These are phyloP conservation scores for Sedum album DNA, from an alignment of 164 flowering plant species.

Conservation along the genomic window DNA sequence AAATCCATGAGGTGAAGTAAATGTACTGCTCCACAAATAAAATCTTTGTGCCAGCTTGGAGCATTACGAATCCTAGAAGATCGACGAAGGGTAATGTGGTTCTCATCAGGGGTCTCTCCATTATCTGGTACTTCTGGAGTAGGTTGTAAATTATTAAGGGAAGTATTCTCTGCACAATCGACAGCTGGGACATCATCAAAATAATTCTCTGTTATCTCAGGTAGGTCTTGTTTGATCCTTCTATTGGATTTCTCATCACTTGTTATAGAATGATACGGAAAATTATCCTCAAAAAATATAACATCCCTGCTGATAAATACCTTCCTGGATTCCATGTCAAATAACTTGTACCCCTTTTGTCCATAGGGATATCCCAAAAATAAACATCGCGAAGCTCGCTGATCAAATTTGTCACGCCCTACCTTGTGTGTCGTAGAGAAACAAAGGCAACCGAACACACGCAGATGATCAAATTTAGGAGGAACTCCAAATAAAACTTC, in stretches of 20 bases:
- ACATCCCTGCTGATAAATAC: neutral
- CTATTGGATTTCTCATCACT: no score
- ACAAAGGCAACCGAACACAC: conserved; percentile 11
- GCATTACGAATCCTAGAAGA: no score
- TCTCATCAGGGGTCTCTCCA: neutral
- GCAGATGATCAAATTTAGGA: neutral
- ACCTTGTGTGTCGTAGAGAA: conserved; percentile 1
- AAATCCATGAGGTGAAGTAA: no score
- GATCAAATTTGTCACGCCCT: conserved; percentile 3
- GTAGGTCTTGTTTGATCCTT: no score
- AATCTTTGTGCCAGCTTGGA: no score
- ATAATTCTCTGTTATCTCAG: no score
- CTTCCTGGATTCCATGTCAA: neutral
- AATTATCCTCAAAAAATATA: neutral
- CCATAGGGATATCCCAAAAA: neutral
- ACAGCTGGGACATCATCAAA: no score
- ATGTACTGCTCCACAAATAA: no score
- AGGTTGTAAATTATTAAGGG: no score
- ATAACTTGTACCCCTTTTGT: neutral
- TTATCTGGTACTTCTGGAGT: no score
- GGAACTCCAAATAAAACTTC: conserved; percentile 1
- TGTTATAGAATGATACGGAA: neutral
- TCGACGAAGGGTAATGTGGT: no score
- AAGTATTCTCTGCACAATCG: no score
- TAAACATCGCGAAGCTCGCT: neutral